Evolutionary conservation across 768 basidiomycete genomes (phyloP), one percentile per base, ranked within the genome.

Genomic region (Pisolithus tinctorius): DNA sequence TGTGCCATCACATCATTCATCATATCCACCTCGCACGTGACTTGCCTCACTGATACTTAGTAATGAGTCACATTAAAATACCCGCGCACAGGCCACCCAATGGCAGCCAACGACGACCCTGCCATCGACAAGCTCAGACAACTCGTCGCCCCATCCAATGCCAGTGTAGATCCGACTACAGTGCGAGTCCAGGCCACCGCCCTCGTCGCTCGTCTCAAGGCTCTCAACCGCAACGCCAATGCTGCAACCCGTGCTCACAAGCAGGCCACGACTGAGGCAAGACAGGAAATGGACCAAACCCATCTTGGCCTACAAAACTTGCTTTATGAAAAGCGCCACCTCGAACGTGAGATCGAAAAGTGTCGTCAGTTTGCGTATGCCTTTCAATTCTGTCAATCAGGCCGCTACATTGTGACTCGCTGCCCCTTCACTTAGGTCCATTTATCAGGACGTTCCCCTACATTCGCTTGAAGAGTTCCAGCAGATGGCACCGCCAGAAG

Each of bases 281-380:
- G 91, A 49, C 84, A 86, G 39, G 85, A 91, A 51, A 93, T 94
- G 89, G 92, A 93, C 70, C 84, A 91, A 69, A 84, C 88, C 0
- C 83, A 91, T 66, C 81, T 94, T 37, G 82, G 83, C 20, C 78
- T 90, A 29, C 90, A 94, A 69, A 94, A 94, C 57, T 72, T 93
- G 34, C 76, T 87, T 45, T 94, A 93, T 58, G 91, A 94, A 69
- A 90, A 88, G 63, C 78, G 89, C 26, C 90, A 94, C 61, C 80
- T 94, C 5, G 89, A 93, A 66, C 78, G 88, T 51, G 92, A 94
- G 71, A 94, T 94, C 34, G 87, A 90, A 60, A 92, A 93, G 64
- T 94, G 92, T 69, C 80, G 88, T 45, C 90, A 93, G 63, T 94
- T 92, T 63, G 88, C 87, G 90, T 93, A 64, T 60, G 88, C 76